Percentiles rank a stretch among this genome's conserved stretches.
These are phyloP conservation scores for Bremia lactucae DNA, from an alignment of 352 stramenopile genomes.

Conservation along the genomic window DNA sequence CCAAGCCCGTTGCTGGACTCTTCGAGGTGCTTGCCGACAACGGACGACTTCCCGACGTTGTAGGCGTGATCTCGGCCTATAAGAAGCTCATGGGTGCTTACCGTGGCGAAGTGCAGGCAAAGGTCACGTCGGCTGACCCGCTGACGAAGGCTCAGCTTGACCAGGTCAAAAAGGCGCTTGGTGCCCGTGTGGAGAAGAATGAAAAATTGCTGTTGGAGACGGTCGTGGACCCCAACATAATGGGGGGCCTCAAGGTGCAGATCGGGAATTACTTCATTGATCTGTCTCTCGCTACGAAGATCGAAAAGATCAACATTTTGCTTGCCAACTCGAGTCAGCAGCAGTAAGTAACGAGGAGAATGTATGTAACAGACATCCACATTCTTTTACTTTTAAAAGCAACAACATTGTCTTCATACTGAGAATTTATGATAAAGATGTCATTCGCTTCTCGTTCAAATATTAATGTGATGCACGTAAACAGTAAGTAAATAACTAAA, in stretches of 20 bases:
- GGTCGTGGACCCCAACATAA: slow-evolving; percentile 89
- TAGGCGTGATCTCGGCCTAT: slow-evolving; percentile 84
- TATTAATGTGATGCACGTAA: no score
- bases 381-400: no score
- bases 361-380: no score
- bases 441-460: no score
- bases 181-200: slow-evolving; percentile 71
- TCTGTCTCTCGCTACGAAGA: slow-evolving; percentile 90
- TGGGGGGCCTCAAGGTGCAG: slow-evolving; percentile 94
- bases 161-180: slow-evolving; percentile 90
- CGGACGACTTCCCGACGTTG: slow-evolving; percentile 85
- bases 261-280: slow-evolving; percentile 98
- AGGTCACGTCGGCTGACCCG: slow-evolving; percentile 92
- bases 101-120: slow-evolving; percentile 91
- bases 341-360: slow-evolving; percentile 10
- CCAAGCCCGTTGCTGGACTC: slow-evolving; percentile 89
- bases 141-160: slow-evolving; percentile 89
- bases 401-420: no score
- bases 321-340: slow-evolving; percentile 53
- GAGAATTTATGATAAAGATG: no score
- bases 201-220: slow-evolving; percentile 89
- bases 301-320: slow-evolving; percentile 90
- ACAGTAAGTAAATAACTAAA: no score
- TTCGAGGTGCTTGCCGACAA: slow-evolving; percentile 96
- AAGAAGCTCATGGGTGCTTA: slow-evolving; percentile 93